phyloP scores from a whole-genome alignment of 768 basidiomycete genomes.

The Lactifluus subvellereus region DNA sequence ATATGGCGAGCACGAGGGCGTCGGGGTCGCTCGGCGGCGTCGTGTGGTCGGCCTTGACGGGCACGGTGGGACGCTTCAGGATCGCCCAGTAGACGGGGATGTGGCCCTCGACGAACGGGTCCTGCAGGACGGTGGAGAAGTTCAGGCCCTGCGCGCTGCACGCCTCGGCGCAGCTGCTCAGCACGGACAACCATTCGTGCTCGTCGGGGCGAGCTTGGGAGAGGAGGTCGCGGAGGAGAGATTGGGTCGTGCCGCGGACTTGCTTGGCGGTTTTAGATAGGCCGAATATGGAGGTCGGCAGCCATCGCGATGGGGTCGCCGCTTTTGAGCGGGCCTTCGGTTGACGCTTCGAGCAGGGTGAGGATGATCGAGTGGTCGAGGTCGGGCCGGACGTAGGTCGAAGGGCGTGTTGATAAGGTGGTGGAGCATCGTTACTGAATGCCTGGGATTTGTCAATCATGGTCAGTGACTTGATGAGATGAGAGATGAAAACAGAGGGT shows the following conservation, averaged over 20 bases:
- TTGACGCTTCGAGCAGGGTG: not conserved
- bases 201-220: conserved; percentile 31
- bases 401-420: conserved; percentile 13
- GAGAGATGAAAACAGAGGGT: not conserved
- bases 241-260: conserved; percentile 20
- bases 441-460: conserved; percentile 22
- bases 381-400: not conserved
- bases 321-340: not conserved
- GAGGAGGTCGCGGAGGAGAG: conserved; percentile 34
- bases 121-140: conserved; percentile 53
- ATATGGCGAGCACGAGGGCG: conserved; percentile 42
- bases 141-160: conserved; percentile 46
- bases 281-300: conserved; percentile 21
- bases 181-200: conserved; percentile 35
- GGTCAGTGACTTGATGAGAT: not conserved
- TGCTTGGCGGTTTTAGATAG: conserved; percentile 24
- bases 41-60: conserved; percentile 4
- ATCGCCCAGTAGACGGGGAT: conserved; percentile 72
- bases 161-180: conserved; percentile 58
- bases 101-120: conserved; percentile 56
- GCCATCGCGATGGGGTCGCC: conserved; percentile 9
- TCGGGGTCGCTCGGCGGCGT: conserved; percentile 15
- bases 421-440: conserved; percentile 15
- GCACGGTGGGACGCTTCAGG: conserved; percentile 42
- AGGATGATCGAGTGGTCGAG: not conserved